phyloP scores from a whole-genome alignment of 2,329 filamentous ascomycete species.

The Trichoderma semiorbis region DNA sequence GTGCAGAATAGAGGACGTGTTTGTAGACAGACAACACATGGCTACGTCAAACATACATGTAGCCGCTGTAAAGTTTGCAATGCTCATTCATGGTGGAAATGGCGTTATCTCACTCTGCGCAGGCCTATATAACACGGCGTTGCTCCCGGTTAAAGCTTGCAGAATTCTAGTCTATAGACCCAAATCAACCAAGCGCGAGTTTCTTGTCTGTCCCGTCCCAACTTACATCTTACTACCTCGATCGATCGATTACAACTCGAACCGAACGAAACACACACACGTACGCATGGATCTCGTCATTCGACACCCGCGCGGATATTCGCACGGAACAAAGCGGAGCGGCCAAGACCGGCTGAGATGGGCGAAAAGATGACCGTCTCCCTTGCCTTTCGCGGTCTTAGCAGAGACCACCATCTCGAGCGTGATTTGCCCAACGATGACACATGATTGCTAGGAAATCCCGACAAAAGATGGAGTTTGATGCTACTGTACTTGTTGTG shows the following conservation, averaged over 20 bases:
- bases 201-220: not conserved
- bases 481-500: not conserved
- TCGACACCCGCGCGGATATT: not conserved
- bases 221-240: not conserved
- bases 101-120: not conserved
- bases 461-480: not conserved
- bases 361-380: conserved; percentile 1
- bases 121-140: not conserved
- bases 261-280: not conserved
- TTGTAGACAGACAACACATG: not conserved
- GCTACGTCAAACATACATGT: not conserved
- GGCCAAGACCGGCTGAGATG: conserved; percentile 10
- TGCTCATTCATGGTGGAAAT: not conserved
- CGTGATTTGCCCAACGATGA: not conserved
- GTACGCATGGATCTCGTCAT: not conserved
- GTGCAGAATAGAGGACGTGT: not conserved
- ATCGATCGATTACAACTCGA: not conserved
- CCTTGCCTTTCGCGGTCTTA: not conserved
- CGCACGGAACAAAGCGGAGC: not conserved
- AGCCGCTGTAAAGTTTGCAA: not conserved
- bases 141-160: not conserved
- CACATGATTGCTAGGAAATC: not conserved
- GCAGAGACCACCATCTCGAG: not conserved
- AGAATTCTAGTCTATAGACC: not conserved
- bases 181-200: not conserved